A percentile compares a stretch with the other conserved stretches of the same genome.
These are phyloP conservation scores for Naganishia friedmannii DNA, from an alignment of 768 basidiomycete species.

Conservation along the genomic window DNA sequence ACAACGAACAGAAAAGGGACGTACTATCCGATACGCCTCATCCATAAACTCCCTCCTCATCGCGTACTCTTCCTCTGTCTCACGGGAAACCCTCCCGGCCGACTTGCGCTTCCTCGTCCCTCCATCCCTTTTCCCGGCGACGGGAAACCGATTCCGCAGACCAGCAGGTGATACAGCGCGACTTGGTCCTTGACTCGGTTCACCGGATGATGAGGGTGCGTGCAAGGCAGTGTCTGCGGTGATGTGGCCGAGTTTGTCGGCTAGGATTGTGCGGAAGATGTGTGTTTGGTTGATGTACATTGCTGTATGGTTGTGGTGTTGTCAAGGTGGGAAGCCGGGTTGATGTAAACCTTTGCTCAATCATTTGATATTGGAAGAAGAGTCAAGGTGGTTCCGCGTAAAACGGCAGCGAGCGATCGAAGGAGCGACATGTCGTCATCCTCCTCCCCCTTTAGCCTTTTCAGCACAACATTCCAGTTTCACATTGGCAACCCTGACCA, in stretches of 20 bases:
- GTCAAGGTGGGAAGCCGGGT: too few relatives aligned
- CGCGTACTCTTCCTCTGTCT: conserved; percentile 28
- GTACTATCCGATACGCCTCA: conserved; percentile 50
- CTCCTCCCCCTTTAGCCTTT: too few relatives aligned
- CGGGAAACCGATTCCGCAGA: conserved; percentile 30
- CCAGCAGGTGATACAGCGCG: conserved; percentile 23
- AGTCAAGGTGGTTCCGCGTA: too few relatives aligned
- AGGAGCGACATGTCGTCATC: too few relatives aligned
- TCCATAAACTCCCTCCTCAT: conserved; percentile 42
- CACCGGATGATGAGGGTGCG: not conserved
- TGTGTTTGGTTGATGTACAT: conserved; percentile 34
- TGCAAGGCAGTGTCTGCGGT: not conserved
- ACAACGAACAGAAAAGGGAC: conserved; percentile 15
- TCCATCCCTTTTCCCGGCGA: conserved; percentile 1
- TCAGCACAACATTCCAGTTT: too few relatives aligned
- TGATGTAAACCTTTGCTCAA: too few relatives aligned
- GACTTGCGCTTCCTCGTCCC: not conserved
- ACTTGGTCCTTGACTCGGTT: too few relatives aligned
- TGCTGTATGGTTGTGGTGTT: conserved; percentile 17
- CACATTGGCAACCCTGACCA: too few relatives aligned
- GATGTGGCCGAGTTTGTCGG: conserved; percentile 7
- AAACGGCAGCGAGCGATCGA: too few relatives aligned
- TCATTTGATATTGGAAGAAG: too few relatives aligned
- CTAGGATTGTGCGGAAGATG: conserved; percentile 32
- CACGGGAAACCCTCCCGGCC: not conserved